Percentiles rank a stretch among this genome's conserved stretches.
Evolutionary conservation across 2,329 filamentous ascomycete species (phyloP).

Genomic region (Sporothrix phasma): DNA sequence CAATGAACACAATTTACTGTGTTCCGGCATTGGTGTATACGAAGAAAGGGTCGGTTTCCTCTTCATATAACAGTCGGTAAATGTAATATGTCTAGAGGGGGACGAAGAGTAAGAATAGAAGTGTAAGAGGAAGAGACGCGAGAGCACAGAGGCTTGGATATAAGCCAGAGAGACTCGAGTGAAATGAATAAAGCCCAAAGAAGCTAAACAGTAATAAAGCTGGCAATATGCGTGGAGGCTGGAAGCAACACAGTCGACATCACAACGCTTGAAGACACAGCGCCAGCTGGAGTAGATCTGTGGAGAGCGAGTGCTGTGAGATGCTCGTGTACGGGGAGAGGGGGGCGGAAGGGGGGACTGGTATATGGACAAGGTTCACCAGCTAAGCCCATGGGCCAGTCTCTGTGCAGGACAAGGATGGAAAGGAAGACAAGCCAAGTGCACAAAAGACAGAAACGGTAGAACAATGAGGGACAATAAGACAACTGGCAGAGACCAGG

Average conservation of each 20-base stretch:
- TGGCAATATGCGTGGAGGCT: too few relatives aligned
- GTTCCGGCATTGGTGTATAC: conserved; percentile 18
- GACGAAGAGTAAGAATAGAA: neutral
- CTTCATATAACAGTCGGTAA: conserved; percentile 22
- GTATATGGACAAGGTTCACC: neutral
- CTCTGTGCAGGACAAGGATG: neutral
- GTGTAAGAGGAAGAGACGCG: neutral
- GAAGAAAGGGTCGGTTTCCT: conserved; percentile 15
- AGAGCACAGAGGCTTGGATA: conserved; percentile 10
- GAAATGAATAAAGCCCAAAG: neutral
- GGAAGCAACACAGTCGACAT: neutral
- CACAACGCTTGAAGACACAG: conserved; percentile 8
- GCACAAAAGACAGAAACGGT: neutral
- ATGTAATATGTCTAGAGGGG: neutral
- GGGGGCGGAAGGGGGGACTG: neutral
- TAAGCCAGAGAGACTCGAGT: too few relatives aligned
- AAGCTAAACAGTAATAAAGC: neutral
- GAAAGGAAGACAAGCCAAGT: neutral
- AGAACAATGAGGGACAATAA: neutral
- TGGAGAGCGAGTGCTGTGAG: neutral
- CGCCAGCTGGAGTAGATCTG: neutral
- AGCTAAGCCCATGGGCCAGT: conserved; percentile 12
- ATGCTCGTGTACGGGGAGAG: neutral
- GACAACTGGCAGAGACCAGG: neutral
- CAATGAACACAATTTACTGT: neutral